Evolutionary conservation across 108 stramenopile species (phyloP), one percentile per base, ranked within the genome.

Genomic region (Nannochloropsis oceanica): DNA sequence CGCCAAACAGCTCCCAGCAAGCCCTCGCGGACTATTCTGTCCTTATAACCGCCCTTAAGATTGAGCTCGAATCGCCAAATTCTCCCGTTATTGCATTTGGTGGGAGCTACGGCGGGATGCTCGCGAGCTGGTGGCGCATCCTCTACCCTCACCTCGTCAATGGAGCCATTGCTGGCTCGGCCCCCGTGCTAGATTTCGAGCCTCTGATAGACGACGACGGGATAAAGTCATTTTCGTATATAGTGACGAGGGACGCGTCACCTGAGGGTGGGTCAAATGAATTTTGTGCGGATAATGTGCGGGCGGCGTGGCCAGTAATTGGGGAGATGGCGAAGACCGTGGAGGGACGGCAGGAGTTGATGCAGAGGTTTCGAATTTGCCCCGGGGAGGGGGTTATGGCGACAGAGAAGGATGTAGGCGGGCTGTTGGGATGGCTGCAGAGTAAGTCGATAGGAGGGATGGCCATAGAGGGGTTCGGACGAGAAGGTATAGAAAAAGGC

Each of bases 71-170:
- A 3, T 83, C 87, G 26, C 79, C 83, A n/a, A 44, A 84, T 12
- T 86, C 86, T 20, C 86, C 85, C 25, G 85, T 90, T 20, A 80
- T 91, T 20, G 88, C 89, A 25, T 96, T 94, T 91, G 97, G 97
- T 26, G 97, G 97, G 24, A 91, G 90, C 80, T 97, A 96, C 87
- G 95, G 95, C 18, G 97, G 97, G 26, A 97, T 96, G 96, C 92
- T 97, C 27, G 92, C 93, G 73, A 89, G 94, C 1, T 94, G 94
- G 94, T 89, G 93, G 43, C 92, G 96, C 22, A 89, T 95, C 84
- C 93, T 94, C 90, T 97, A 97, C 89, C 96, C 97, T 20, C 85
- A 92, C 79, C 81, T 91, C 43, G 90, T 94, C 8, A 90, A 88
- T 50, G 97, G 96, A 14, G 94, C 94, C n/a, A 93, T 97, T 85